phyloP scores from a whole-genome alignment of 371 early-diverging fungal species.

The Mortierella sp. region DNA sequence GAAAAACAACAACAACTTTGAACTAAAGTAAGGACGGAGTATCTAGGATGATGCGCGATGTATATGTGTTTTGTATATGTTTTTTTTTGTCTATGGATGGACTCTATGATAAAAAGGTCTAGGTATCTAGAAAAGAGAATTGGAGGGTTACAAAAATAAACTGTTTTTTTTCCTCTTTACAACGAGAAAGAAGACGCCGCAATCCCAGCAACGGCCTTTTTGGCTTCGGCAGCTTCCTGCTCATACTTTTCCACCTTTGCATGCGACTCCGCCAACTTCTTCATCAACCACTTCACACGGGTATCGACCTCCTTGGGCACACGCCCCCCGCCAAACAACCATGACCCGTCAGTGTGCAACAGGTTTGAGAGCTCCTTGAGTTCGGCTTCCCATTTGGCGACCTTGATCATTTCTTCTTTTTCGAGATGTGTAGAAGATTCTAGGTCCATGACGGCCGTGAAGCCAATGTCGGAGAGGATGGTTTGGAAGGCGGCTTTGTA shows the following conservation, averaged over 20 bases:
- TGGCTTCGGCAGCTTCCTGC: slow-evolving; percentile 61
- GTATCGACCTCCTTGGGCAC: slow-evolving; percentile 67
- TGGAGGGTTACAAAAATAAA: too few relatives aligned
- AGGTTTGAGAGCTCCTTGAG: slow-evolving; percentile 63
- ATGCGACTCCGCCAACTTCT: slow-evolving; percentile 64
- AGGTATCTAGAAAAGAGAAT: too few relatives aligned
- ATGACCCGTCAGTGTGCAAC: slow-evolving; percentile 36
- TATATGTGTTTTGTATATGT: too few relatives aligned
- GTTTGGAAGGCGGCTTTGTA: slow-evolving; percentile 80
- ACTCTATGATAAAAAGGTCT: too few relatives aligned
- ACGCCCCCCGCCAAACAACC: slow-evolving; percentile 57
- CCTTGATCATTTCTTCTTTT: slow-evolving; percentile 73
- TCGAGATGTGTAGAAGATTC: slow-evolving; percentile 76
- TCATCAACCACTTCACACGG: slow-evolving; percentile 70
- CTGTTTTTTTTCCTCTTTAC: not conserved
- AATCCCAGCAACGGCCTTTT: slow-evolving; percentile 57
- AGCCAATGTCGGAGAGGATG: slow-evolving; percentile 75
- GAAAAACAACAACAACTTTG: too few relatives aligned
- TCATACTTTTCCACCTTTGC: slow-evolving; percentile 67
- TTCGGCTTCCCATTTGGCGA: slow-evolving; percentile 79
- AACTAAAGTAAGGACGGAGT: too few relatives aligned
- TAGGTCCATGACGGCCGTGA: slow-evolving; percentile 84
- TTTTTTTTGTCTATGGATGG: too few relatives aligned
- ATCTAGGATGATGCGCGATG: too few relatives aligned
- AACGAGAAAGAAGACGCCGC: slow-evolving; percentile 7